phyloP scores from a whole-genome alignment of 495 filamentous ascomycete species.

The Emericellopsis terricola region DNA sequence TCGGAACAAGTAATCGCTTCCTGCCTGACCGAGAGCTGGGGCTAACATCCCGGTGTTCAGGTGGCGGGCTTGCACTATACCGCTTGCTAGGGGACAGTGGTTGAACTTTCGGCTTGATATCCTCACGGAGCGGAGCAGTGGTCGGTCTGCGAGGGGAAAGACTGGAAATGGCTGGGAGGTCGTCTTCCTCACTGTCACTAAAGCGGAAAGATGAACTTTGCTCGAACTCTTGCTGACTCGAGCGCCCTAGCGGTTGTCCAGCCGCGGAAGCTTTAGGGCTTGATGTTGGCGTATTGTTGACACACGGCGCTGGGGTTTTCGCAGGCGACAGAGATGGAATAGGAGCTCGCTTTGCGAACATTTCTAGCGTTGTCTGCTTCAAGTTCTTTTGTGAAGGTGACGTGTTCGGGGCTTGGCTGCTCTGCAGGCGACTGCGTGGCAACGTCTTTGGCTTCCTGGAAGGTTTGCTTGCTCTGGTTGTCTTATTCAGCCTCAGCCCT shows the following conservation, averaged over 20 bases:
- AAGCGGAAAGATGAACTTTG: too few species aligned
- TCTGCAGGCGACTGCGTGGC: too few species aligned
- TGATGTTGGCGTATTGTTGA: too few species aligned
- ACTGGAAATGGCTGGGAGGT: too few species aligned
- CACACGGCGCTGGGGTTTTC: too few species aligned
- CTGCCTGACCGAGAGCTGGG: neutral
- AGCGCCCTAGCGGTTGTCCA: too few species aligned
- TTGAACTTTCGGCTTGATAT: too few species aligned
- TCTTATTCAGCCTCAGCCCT: neutral
- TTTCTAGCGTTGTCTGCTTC: slow-evolving; percentile 6
- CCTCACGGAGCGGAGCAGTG: too few species aligned
- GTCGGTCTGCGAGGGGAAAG: too few species aligned
- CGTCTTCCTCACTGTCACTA: too few species aligned
- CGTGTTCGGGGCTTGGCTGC: neutral
- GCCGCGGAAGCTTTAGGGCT: too few species aligned
- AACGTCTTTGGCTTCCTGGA: neutral
- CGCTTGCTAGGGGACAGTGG: neutral
- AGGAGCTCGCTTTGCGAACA: neutral
- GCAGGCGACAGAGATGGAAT: neutral
- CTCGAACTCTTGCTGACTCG: too few species aligned
- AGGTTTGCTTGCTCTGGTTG: neutral
- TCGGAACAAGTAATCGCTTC: slow-evolving; percentile 6
- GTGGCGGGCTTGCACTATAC: neutral
- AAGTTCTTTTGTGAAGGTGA: neutral
- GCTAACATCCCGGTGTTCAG: neutral